phyloP scores from a whole-genome alignment of 139 green algal genomes.

The Haematococcus lacustris region DNA sequence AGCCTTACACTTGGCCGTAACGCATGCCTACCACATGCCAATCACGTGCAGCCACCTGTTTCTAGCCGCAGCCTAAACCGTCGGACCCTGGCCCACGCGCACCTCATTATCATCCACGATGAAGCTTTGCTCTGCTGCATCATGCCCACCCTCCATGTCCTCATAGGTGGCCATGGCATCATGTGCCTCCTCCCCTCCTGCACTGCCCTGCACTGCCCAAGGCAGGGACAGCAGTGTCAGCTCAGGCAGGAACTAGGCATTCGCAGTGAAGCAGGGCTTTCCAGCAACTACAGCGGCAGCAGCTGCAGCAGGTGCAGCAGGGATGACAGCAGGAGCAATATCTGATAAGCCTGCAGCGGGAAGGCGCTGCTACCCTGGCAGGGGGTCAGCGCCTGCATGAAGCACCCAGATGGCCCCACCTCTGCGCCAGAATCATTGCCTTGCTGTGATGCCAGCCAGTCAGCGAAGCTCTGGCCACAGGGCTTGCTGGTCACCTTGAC shows the following conservation, averaged over 20 bases:
- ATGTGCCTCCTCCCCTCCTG: background rate
- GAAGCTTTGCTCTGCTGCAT: background rate
- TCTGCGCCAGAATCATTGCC: background rate
- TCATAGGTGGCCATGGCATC: background rate
- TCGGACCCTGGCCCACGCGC: background rate
- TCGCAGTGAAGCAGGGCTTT: background rate
- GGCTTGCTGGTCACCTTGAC: too few relatives aligned
- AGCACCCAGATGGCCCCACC: background rate
- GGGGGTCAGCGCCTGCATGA: background rate
- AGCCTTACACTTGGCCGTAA: background rate
- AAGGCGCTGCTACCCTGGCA: background rate
- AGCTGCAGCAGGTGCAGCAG: background rate
- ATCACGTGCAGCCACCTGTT: background rate
- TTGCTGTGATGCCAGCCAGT: constrained; percentile 1
- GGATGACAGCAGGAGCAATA: constrained; percentile 5
- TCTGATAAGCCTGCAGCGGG: background rate
- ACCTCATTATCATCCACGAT: background rate
- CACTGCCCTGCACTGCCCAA: background rate
- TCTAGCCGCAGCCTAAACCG: background rate
- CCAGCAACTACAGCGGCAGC: background rate
- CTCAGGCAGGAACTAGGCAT: background rate
- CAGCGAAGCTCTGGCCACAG: background rate
- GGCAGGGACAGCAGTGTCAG: background rate
- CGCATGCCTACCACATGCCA: background rate
- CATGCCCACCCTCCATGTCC: background rate